Evolutionary conservation across 129 eudicot genomes (phyloP).

Genomic region (Pittosporum tobira): DNA sequence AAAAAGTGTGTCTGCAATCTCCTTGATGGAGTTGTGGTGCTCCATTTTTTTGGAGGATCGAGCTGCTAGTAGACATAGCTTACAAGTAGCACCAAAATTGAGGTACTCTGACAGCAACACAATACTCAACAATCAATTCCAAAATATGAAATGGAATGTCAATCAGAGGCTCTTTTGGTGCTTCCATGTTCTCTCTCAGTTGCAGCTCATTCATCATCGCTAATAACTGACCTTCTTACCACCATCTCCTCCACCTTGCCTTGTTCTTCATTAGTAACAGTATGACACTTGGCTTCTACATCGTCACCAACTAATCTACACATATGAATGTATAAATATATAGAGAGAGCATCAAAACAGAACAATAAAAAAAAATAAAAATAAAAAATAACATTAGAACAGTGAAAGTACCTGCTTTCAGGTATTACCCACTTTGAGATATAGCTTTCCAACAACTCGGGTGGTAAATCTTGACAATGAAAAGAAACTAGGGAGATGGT

Average conservation of each 20-base stretch:
- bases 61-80: slow-evolving; percentile 5
- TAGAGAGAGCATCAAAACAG: no score
- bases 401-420: slow-evolving; percentile 7
- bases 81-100: slow-evolving; percentile 24
- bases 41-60: slow-evolving; percentile 13
- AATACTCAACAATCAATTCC: slow-evolving; percentile 11
- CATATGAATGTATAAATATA: neutral
- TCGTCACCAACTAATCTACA: slow-evolving; percentile 14
- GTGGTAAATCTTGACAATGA: neutral
- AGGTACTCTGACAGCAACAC: slow-evolving; percentile 20
- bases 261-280: neutral
- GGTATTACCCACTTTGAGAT: neutral
- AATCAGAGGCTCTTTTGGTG: slow-evolving; percentile 1
- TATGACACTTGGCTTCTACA: slow-evolving; percentile 3
- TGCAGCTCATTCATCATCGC: neutral
- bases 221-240: neutral
- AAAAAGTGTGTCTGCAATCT: slow-evolving; percentile 8
- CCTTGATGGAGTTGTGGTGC: neutral
- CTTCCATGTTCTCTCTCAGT: neutral
- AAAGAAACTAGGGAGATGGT: slow-evolving; percentile 7
- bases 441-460: neutral
- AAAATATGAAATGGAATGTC: slow-evolving; percentile 11
- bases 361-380: no score
- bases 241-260: neutral
- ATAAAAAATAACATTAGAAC: neutral